A percentile compares a stretch with the other conserved stretches of the same genome.
Evolutionary conservation across 192 early-diverging fungal species (phyloP).

Genomic region (Pilaira anomala): DNA sequence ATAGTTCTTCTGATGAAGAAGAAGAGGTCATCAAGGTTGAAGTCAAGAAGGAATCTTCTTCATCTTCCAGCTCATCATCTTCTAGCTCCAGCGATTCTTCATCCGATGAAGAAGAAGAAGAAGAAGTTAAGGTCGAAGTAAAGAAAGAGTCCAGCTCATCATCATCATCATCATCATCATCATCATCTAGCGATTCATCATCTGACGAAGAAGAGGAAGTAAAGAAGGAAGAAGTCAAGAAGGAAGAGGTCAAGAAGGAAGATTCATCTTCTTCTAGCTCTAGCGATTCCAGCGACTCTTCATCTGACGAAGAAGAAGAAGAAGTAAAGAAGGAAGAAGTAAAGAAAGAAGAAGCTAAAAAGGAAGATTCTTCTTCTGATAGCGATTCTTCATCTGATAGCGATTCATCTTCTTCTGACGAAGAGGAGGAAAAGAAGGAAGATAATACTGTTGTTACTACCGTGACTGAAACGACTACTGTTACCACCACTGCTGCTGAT

Average conservation of each 20-base stretch:
- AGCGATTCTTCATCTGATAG: conserved; percentile 15
- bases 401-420: conserved; percentile 23
- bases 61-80: conserved; percentile 28
- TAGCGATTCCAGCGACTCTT: conserved; percentile 21
- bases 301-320: conserved; percentile 1
- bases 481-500: not conserved
- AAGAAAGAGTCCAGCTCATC: conserved; percentile 1
- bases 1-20: conserved; percentile 37
- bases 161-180: conserved; percentile 20
- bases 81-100: conserved; percentile 20
- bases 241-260: conserved; percentile 12
- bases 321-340: not conserved
- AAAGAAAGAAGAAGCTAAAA: not conserved
- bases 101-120: not conserved
- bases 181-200: conserved; percentile 13
- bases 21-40: conserved; percentile 10
- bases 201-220: conserved; percentile 14
- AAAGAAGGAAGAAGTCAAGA: conserved; percentile 10
- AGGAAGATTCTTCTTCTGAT: conserved; percentile 20
- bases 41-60: conserved; percentile 18
- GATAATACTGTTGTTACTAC: not conserved
- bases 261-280: conserved; percentile 16
- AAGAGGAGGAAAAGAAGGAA: conserved; percentile 4
- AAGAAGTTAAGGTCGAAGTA: conserved; percentile 15
- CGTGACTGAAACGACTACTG: no score